Conservation (phyloP, 768 basidiomycete genomes). For the Boletus vermiculosoides region DNA sequence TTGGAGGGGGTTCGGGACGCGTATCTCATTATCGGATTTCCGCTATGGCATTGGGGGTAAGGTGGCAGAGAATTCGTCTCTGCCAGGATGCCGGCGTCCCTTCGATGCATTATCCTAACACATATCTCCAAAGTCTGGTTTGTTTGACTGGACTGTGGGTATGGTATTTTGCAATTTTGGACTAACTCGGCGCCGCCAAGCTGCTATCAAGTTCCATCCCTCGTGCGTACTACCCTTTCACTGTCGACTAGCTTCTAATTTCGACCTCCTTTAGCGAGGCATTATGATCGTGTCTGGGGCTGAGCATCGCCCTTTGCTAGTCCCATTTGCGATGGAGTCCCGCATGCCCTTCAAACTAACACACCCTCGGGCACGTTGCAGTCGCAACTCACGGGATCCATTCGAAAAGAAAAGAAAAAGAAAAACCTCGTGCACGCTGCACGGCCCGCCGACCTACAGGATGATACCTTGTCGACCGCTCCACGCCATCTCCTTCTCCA, state of each 20-base stretch:
- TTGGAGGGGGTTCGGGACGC: neutral
- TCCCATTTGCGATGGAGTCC: neutral
- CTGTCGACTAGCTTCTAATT: neutral
- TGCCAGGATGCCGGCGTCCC: too few species aligned
- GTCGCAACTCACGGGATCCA: neutral
- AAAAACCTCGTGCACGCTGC: neutral
- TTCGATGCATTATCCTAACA: neutral
- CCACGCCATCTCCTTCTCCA: slow-evolving; percentile 11
- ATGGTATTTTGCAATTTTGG: too few species aligned
- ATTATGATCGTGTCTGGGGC: slow-evolving; percentile 12
- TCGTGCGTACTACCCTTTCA: neutral
- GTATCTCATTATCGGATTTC: neutral
- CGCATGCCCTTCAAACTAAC: neutral
- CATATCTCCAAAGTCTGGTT: neutral
- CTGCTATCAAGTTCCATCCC: neutral
- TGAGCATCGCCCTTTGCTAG: slow-evolving; percentile 3
- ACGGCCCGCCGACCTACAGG: slow-evolving; percentile 2
- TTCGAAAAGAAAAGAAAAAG: neutral
- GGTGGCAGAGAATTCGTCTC: neutral
- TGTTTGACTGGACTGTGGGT: neutral
- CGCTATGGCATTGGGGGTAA: neutral
- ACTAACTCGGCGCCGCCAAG: neutral
- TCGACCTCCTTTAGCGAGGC: neutral
- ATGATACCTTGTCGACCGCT: slow-evolving; percentile 19
- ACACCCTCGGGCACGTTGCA: neutral